Evolutionary conservation across 2,329 filamentous ascomycete genomes (phyloP).

Genomic region (Fusarium buxicola): DNA sequence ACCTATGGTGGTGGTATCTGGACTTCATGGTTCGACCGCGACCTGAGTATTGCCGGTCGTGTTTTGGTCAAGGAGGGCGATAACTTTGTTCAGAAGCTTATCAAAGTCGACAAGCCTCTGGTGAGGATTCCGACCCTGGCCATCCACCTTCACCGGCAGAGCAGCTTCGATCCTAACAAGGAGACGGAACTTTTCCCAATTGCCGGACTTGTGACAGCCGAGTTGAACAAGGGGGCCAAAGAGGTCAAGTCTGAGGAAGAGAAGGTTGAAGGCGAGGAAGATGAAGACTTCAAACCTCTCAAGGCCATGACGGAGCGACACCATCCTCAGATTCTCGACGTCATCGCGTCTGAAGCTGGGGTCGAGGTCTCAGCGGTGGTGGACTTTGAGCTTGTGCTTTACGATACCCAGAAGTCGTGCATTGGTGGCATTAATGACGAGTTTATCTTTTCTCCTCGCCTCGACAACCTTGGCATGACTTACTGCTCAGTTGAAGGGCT

Average conservation of each 20-base stretch:
- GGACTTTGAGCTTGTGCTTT: slow-evolving; percentile 97
- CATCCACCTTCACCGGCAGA: slow-evolving; percentile 89
- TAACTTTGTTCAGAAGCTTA: slow-evolving; percentile 82
- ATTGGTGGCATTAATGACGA: slow-evolving; percentile 93
- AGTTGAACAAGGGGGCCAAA: slow-evolving; percentile 81
- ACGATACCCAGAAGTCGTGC: slow-evolving; percentile 91
- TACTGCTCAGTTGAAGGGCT: slow-evolving; percentile 91
- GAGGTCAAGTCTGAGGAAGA: slow-evolving; percentile 55
- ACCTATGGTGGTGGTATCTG: slow-evolving; percentile 97
- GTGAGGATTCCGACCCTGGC: slow-evolving; percentile 93
- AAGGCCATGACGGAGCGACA: slow-evolving; percentile 84
- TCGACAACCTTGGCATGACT: slow-evolving; percentile 97
- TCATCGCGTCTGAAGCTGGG: slow-evolving; percentile 84
- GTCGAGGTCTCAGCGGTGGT: slow-evolving; percentile 78
- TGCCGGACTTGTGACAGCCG: slow-evolving; percentile 84
- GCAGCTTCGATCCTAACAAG: slow-evolving; percentile 94
- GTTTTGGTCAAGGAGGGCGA: slow-evolving; percentile 82
- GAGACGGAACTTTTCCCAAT: slow-evolving; percentile 97
- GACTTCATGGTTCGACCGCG: slow-evolving; percentile 98
- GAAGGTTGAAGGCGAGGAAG: slow-evolving; percentile 50
- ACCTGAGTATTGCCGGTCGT: slow-evolving; percentile 89
- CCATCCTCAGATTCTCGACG: slow-evolving; percentile 85
- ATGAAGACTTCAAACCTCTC: slow-evolving; percentile 77
- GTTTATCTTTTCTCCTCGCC: slow-evolving; percentile 93
- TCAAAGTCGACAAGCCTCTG: slow-evolving; percentile 92